Evolutionary conservation across 139 green algal genomes (phyloP).

Genomic region (Desmodesmus armatus): DNA sequence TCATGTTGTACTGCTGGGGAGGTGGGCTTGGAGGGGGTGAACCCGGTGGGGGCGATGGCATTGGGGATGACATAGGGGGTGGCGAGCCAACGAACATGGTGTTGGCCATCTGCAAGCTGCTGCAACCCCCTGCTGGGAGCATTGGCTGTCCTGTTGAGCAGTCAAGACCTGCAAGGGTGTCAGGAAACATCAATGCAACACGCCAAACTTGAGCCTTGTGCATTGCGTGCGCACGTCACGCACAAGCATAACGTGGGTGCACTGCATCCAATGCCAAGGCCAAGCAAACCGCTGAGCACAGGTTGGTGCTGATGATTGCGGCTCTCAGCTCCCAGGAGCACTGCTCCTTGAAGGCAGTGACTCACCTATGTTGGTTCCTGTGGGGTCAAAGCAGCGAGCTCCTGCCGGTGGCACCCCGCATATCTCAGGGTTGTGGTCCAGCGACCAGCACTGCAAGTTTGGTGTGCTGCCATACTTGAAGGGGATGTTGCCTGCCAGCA

Average conservation of each 20-base stretch:
- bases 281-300: no score
- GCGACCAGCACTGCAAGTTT: neutral
- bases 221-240: neutral
- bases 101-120: no score
- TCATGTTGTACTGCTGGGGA: no score
- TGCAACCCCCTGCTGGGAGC: no score
- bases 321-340: neutral
- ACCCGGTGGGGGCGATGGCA: no score
- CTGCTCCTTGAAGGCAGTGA: no score
- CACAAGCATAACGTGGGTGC: neutral
- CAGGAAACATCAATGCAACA: neutral
- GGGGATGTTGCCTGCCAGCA: neutral
- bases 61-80: neutral
- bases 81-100: neutral
- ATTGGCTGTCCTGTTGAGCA: neutral
- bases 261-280: no score
- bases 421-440: neutral
- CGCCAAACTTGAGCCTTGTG: neutral
- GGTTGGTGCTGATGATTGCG: neutral
- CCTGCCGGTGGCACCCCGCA: neutral
- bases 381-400: neutral
- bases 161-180: neutral
- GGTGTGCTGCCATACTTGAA: neutral
- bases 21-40: no score
- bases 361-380: neutral